These are phyloP conservation scores for Phylloporus sp. DNA, from an alignment of 1,284 basidiomycete genomes.

Conservation along the genomic window DNA sequence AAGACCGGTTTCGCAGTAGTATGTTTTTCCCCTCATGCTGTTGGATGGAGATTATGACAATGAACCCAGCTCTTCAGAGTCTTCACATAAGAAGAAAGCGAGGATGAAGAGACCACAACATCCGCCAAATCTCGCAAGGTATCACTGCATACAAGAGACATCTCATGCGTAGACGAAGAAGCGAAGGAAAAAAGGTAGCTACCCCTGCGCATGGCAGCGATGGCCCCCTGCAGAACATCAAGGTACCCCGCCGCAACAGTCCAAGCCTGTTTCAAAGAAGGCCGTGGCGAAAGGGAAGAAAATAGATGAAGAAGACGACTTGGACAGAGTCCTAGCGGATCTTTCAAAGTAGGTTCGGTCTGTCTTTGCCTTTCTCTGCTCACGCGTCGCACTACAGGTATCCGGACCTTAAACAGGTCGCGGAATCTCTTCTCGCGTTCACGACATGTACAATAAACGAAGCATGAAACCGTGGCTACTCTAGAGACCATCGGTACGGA, in stretches of 20 bases:
- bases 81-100: slow-evolving; percentile 21
- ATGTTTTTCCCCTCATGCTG: slow-evolving; percentile 32
- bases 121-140: slow-evolving; percentile 56
- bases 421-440: slow-evolving; percentile 1
- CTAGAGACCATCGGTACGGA: too few species aligned
- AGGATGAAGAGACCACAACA: slow-evolving; percentile 34
- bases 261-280: slow-evolving; percentile 57
- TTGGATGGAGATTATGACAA: slow-evolving; percentile 25
- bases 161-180: slow-evolving; percentile 49
- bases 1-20: slow-evolving; percentile 66
- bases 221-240: slow-evolving; percentile 19
- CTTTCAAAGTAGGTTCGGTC: slow-evolving; percentile 71
- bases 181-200: slow-evolving; percentile 59
- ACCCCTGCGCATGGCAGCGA: slow-evolving; percentile 21
- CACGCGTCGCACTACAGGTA: slow-evolving; percentile 48
- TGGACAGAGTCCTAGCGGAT: slow-evolving; percentile 85
- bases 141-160: not conserved
- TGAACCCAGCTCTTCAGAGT: slow-evolving; percentile 37
- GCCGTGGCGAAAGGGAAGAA: slow-evolving; percentile 65
- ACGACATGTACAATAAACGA: too few species aligned
- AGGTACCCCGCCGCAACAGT: slow-evolving; percentile 12
- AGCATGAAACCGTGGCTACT: too few species aligned
- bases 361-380: not conserved
- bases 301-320: slow-evolving; percentile 76
- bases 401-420: slow-evolving; percentile 58